Evolutionary conservation across 2,329 filamentous ascomycete genomes (phyloP), one percentile per base, ranked within the genome.

Genomic region (Aspergillus felis): DNA sequence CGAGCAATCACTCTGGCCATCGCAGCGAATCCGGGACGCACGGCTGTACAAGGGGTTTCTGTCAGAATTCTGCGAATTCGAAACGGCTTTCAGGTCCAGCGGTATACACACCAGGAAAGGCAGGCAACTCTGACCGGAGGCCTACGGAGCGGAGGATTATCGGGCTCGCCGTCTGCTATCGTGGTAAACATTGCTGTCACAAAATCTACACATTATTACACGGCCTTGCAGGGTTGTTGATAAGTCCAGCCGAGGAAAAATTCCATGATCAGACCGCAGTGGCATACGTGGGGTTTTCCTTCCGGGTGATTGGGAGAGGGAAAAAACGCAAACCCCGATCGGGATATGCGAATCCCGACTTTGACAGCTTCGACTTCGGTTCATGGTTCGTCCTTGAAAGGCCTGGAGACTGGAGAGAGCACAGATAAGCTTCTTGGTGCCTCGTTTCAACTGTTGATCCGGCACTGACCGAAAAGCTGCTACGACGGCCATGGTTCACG

Each of bases 101-200:
- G 14, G 14, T 38, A 38, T 50, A 71, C 76, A 58, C 75, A 81
- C 79, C 79, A 82, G 54, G 79, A 75, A 56, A 82, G 72, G 62
- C 80, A 82, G 24, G 80, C 80, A 52, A 79, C 72, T 66, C 82
- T 82, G 28, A 81, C 79, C 1, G 80, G 80, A 51, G 79, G 80
- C 25, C 65, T 57, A 44, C 53, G 35, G 60, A 55, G 24, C 52
- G 57, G 24, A 50, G 54, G 8, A 41, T 25, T 10, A 27, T 42
- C 4, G 51, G 48, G 25, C 48, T 49, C 12, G 41, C 10, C 47
- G 55, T 50, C 32, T 46, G 25, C 29, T 47, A 3, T 50, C 46
- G 8, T 38, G 32, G 14, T 46, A 14, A 9, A 24, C 46, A 46
- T 46, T 12, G 27, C 24, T 42, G 41, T 20, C 17, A 35, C 9